A percentile compares a stretch with the other conserved stretches of the same genome.
Evolutionary conservation across 257 asterid species (phyloP).

Genomic region (Plantago major): DNA sequence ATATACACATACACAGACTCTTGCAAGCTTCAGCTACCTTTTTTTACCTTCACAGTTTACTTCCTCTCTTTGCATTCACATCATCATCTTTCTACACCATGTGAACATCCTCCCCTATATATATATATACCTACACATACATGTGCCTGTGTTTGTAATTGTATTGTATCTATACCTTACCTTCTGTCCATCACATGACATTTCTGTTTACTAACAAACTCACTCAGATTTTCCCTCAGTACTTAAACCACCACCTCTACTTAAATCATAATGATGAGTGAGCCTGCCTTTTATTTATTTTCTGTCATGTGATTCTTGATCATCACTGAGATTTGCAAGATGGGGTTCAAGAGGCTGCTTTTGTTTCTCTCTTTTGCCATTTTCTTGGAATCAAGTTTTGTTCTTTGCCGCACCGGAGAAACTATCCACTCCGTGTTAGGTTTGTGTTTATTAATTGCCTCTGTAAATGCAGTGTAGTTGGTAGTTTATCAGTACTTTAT

Average conservation of each 20-base stretch:
- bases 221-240: slow-evolving; percentile 27
- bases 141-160: slow-evolving; percentile 1
- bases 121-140: slow-evolving; percentile 20
- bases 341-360: slow-evolving; percentile 18
- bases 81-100: slow-evolving; percentile 32
- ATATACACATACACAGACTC: no score
- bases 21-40: neutral
- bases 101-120: slow-evolving; percentile 22
- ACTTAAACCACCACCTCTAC: neutral
- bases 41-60: neutral
- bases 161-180: neutral
- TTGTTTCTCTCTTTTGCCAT: slow-evolving; percentile 19
- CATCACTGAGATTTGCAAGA: slow-evolving; percentile 29
- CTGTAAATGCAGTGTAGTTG: slow-evolving; percentile 12
- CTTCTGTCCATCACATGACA: slow-evolving; percentile 19
- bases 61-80: slow-evolving; percentile 23
- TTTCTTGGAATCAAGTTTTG: slow-evolving; percentile 22
- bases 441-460: slow-evolving; percentile 5
- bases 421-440: slow-evolving; percentile 38
- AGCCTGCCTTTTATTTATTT: slow-evolving; percentile 17
- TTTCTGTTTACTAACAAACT: slow-evolving; percentile 24
- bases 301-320: slow-evolving; percentile 26
- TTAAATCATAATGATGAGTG: slow-evolving; percentile 2
- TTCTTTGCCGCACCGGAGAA: slow-evolving; percentile 28
- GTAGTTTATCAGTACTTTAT: no score